Evolutionary conservation across 2,329 filamentous ascomycete species (phyloP), one percentile per base, ranked within the genome.

Genomic region (Pseudofabraea citricarpa): DNA sequence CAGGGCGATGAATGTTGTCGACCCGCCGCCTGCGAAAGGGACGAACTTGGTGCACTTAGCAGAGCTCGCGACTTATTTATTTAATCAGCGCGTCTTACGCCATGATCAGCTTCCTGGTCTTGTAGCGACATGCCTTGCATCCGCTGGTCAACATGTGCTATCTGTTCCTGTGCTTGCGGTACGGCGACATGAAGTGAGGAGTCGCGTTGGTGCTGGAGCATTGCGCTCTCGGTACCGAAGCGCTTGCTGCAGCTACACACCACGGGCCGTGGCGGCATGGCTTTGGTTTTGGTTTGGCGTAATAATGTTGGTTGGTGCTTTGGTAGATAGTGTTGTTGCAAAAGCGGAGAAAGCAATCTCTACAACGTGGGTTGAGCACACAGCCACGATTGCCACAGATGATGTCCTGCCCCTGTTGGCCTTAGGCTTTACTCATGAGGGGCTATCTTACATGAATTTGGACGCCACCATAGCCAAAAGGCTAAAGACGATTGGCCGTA

Each of bases 401-500:
- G n/a, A n/a, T n/a, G n/a, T n/a, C n/a, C n/a, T n/a, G n/a, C n/a
- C n/a, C n/a, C n/a, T n/a, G n/a, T n/a, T n/a, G n/a, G n/a, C n/a
- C n/a, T n/a, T n/a, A n/a, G n/a, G n/a, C n/a, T n/a, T n/a, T n/a
- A n/a, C n/a, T n/a, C n/a, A n/a, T n/a, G n/a, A n/a, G n/a, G n/a
- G 41, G 36, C 26, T 21, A 40, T 32, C 36, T 18, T 40, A 9
- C 36, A 40, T 32, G 37, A 44, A 44, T 40, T 24, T 32, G 19
- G 21, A 18, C 27, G 24, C 18, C 24, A 33, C 26, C 3, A 19
- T 20, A 19, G n/a, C 15, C 15, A 43, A n/a, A 43, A 16, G 22
- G 41, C 41, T 26, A 15, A 44, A 26, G 42, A 44, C 36, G 36
- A 44, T 44, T 32, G 41, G 20, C 19, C 15, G 36, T 33, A 23